phyloP scores from a whole-genome alignment of 164 flowering plant genomes.

The Berberis vulgaris region DNA sequence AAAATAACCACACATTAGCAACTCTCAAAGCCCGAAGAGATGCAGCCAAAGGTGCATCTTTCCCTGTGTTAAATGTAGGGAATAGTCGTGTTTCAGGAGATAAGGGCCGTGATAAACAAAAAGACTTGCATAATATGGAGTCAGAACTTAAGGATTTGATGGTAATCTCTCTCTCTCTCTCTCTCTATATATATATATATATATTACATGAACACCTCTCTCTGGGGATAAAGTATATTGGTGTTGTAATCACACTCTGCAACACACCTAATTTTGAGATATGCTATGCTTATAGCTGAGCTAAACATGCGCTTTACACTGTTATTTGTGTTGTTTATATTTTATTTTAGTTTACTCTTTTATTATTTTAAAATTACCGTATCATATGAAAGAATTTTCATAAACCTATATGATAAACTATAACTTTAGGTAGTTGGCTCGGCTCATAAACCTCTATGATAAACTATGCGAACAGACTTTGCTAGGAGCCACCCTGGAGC shows the following conservation, averaged over 20 bases:
- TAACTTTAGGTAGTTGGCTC: background rate
- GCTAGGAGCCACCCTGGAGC: constrained; percentile 2
- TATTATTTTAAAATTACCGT: no score
- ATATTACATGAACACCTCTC: background rate
- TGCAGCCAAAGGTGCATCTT: constrained; percentile 49
- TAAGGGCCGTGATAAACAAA: constrained; percentile 54
- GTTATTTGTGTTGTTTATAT: no score
- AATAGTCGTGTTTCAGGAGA: constrained; percentile 45
- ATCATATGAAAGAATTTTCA: no score
- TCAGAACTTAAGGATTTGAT: constrained; percentile 49
- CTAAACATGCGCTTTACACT: no score
- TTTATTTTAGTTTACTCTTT: no score
- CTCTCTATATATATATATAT: background rate
- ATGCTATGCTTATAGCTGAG: no score
- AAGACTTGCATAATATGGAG: constrained; percentile 74
- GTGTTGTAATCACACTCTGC: no score
- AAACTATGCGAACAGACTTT: background rate
- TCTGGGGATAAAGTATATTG: no score
- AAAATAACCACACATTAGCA: constrained; percentile 47
- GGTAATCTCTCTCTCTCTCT: constrained; percentile 34
- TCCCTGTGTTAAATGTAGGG: constrained; percentile 55
- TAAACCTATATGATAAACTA: background rate
- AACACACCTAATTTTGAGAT: no score
- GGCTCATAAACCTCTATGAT: background rate
- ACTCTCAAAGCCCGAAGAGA: constrained; percentile 59